Evolutionary conservation across 441 rosid genomes (phyloP), one percentile per base, ranked within the genome.

Genomic region (Gossypium lobatum): DNA sequence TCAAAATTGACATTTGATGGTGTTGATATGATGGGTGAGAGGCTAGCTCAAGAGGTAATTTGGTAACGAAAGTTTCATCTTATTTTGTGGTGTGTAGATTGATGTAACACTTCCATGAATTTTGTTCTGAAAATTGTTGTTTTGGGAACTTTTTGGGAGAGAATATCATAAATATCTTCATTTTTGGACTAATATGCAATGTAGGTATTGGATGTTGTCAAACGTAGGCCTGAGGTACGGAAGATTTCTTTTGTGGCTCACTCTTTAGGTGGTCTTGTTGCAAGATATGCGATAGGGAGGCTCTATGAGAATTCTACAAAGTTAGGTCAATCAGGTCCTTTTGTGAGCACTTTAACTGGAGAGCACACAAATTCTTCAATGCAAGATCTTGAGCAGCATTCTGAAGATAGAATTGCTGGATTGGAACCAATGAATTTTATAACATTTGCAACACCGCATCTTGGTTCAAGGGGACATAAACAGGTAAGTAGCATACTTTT

Each of bases 191-290:
- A 54, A 64, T 67, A 45, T 59, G 45, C 71, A n/a, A 66, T 77
- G 75, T 77, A 94, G 98, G 94, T 94, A 54, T 74, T 83, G 84
- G 80, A 80, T 76, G 95, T 94, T 77, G 82, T 90, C 46, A 85
- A 79, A 77, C 78, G 73, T 66, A 80, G 88, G 78, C 89, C 79
- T 77, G 87, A 81, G 48, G 80, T 88, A 58, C 82, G 39, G 77
- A 95, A 91, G 88, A 95, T 95, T 37, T 95, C 98, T 42, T 92
- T 95, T 75, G 90, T 95, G 73, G 97, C 96, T 73, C 98, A 95
- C 77, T 95, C 98, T 21, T 78, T 95, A 81, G 97, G 98, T 23
- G 98, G 98, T 31, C 93, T 95, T 78, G 82, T 95, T 80, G 97
- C 98, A 62, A 89, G 98, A 79, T 95, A 91, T 86, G 97, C 97